These are phyloP conservation scores for Podospora australis DNA, from an alignment of 495 filamentous ascomycete genomes.

Conservation along the genomic window DNA sequence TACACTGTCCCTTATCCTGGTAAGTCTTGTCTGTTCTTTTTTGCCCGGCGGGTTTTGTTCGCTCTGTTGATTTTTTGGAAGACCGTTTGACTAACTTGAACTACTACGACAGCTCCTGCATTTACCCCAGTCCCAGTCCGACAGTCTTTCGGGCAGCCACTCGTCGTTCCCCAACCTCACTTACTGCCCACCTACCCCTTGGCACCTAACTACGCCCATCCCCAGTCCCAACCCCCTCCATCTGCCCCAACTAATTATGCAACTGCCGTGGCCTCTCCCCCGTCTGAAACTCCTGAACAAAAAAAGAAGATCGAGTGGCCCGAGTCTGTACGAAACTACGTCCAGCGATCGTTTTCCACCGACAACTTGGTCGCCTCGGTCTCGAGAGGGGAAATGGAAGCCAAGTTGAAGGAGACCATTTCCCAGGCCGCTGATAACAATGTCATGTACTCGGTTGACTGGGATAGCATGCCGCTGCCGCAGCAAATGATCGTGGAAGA, in stretches of 20 bases:
- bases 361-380: slow-evolving; percentile 63
- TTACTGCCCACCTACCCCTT: slow-evolving; percentile 21
- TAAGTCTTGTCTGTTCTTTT: slow-evolving; percentile 7
- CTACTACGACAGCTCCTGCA: slow-evolving; percentile 36
- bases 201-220: slow-evolving; percentile 20
- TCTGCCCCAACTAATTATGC: slow-evolving; percentile 23
- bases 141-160: slow-evolving; percentile 37
- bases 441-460: slow-evolving; percentile 65
- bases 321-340: slow-evolving; percentile 68
- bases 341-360: slow-evolving; percentile 73
- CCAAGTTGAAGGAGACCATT: slow-evolving; percentile 79
- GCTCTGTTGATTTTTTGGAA: slow-evolving; percentile 6
- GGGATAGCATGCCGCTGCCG: slow-evolving; percentile 76
- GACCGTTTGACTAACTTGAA: slow-evolving; percentile 7
- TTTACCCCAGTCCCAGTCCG: slow-evolving; percentile 48
- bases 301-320: slow-evolving; percentile 69
- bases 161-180: slow-evolving; percentile 26
- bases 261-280: slow-evolving; percentile 11
- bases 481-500: slow-evolving; percentile 79
- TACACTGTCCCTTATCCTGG: slow-evolving; percentile 27
- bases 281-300: slow-evolving; percentile 22
- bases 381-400: slow-evolving; percentile 62
- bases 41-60: not conserved
- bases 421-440: slow-evolving; percentile 65
- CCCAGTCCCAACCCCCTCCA: slow-evolving; percentile 16